phyloP scores from a whole-genome alignment of 345 rosid species.

The Trapa bicornis region DNA sequence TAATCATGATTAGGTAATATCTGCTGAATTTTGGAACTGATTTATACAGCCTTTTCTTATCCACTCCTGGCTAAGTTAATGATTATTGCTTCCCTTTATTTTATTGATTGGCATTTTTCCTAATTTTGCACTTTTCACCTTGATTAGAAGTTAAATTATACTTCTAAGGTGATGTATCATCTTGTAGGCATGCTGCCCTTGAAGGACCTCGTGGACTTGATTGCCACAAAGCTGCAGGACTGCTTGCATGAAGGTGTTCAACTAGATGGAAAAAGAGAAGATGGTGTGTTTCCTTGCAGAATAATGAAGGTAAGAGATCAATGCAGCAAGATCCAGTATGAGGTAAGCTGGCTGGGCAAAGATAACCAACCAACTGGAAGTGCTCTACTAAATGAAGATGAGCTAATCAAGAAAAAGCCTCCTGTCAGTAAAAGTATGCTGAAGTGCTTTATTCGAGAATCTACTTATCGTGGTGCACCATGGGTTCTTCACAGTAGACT shows the following conservation, averaged over 20 bases:
- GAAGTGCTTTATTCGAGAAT: constrained; percentile 85
- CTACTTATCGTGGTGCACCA: constrained; percentile 71
- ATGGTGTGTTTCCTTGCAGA: constrained; percentile 46
- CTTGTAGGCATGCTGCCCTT: constrained; percentile 63
- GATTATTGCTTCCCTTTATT: not conserved
- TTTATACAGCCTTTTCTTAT: not conserved
- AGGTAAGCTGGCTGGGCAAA: constrained; percentile 63
- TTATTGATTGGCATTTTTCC: not conserved
- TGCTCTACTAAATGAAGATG: constrained; percentile 39
- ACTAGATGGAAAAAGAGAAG: constrained; percentile 51
- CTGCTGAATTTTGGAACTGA: not conserved
- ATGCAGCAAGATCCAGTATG: constrained; percentile 48
- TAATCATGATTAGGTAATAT: not conserved
- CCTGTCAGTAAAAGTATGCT: constrained; percentile 67
- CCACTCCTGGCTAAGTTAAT: not conserved
- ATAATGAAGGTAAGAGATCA: constrained; percentile 37
- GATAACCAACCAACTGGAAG: constrained; percentile 36
- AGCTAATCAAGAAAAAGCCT: constrained; percentile 54
- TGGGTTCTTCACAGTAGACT: constrained; percentile 76
- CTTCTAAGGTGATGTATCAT: not conserved
- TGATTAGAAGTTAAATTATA: not conserved
- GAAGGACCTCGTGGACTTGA: constrained; percentile 70
- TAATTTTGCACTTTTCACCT: not conserved
- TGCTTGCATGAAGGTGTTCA: constrained; percentile 50
- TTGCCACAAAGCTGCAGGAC: constrained; percentile 49